phyloP scores from a whole-genome alignment of 2,329 filamentous ascomycete genomes.

The Apiospora arundinis region DNA sequence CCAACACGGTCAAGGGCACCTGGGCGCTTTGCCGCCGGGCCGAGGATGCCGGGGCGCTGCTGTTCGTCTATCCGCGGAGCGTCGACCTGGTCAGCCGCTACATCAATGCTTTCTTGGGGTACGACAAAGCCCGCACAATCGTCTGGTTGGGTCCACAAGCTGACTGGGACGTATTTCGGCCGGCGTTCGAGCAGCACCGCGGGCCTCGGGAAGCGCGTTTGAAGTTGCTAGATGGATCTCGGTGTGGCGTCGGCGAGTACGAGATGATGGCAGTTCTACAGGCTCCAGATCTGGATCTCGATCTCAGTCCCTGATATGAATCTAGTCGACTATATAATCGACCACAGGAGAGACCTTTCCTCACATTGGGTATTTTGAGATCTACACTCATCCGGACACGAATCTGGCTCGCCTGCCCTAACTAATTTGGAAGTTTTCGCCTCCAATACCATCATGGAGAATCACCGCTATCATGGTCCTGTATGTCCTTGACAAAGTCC shows the following conservation, averaged over 20 bases:
- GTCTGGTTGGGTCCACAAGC: slow-evolving; percentile 31
- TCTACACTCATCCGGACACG: too few relatives aligned
- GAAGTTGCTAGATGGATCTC: not conserved
- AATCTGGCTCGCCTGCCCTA: too few relatives aligned
- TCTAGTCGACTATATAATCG: too few relatives aligned
- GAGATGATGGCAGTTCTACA: slow-evolving; percentile 29
- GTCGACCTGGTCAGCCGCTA: slow-evolving; percentile 38
- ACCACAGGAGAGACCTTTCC: too few relatives aligned
- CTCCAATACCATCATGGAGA: too few relatives aligned
- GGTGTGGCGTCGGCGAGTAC: slow-evolving; percentile 22
- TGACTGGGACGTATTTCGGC: slow-evolving; percentile 24
- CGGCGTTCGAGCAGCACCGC: slow-evolving; percentile 23
- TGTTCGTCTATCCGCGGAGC: slow-evolving; percentile 45
- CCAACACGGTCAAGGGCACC: slow-evolving; percentile 39
- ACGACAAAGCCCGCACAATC: slow-evolving; percentile 1
- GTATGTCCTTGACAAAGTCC: too few relatives aligned
- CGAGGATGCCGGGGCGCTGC: slow-evolving; percentile 32
- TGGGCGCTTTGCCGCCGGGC: slow-evolving; percentile 39
- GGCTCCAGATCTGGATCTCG: not conserved
- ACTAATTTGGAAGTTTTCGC: too few relatives aligned
- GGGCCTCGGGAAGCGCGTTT: not conserved
- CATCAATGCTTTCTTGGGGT: slow-evolving; percentile 23
- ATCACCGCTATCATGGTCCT: too few relatives aligned
- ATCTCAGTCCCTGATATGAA: not conserved
- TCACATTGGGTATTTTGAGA: too few relatives aligned